Evolutionary conservation across 2,329 filamentous ascomycete species (phyloP), one percentile per base, ranked within the genome.

Genomic region (Domatiomyces globalis): DNA sequence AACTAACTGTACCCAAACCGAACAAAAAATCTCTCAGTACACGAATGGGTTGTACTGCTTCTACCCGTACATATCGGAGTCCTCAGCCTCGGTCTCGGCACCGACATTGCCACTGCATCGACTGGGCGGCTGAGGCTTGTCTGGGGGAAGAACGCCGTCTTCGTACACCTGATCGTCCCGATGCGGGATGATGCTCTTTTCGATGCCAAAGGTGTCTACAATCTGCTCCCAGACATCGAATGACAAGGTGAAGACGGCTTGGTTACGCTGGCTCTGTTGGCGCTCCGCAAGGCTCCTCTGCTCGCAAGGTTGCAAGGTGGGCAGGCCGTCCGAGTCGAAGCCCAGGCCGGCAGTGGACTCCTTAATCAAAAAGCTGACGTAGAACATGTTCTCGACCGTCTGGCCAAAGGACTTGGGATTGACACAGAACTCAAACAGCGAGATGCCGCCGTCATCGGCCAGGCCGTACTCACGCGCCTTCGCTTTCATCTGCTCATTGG

Each of bases 371-470:
- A 98, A 98, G 64, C 87, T 94, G 60, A 95, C 79, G 65, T 96
- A 96, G 67, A 98, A 98, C 61, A 98, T 74, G 61, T 98, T 98
- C 65, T 98, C 92, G 5, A 98, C 82, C 0, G 88, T 95, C 67
- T 98, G 92, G 0, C 87, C 87, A 62, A 96, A 98, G 0, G 87
- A 94, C 42, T 72, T 72, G 0, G 92, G 92, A 60, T 98, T 95
- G 57, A 96, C 78, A 43, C 88, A 86, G 60, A 95, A 96, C 49
- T 84, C 81, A 65, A 95, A 84, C 10, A 95, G 69, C 48, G 85
- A 80, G 2, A 95, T 78, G 15, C 86, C 85, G 1, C 81, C 82
- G 1, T 81, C 80, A 17, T 75, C 73, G 10, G 80, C 76, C 12
- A 95, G 71, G 2, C 81, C 78, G 60, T 84, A 70, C 50, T 78